Percentiles rank a stretch among this genome's conserved stretches.
Evolutionary conservation across 179 eudicot species (phyloP).

Genomic region (Amaranthus tricolor): DNA sequence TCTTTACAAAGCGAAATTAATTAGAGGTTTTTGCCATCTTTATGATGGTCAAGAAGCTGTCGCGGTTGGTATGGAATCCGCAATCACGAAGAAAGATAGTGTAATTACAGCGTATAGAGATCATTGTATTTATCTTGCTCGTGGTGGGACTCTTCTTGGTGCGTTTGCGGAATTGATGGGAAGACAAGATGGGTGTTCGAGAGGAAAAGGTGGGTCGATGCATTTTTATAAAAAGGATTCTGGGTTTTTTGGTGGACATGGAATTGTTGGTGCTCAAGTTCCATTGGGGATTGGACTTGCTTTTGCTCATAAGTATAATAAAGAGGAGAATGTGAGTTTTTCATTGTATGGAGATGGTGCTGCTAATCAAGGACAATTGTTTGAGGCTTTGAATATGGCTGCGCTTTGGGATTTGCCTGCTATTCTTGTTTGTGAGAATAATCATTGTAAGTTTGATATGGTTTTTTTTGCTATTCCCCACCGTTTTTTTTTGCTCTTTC

Average conservation of each 20-base stretch:
- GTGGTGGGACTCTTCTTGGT: slow-evolving; percentile 65
- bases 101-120: slow-evolving; percentile 88
- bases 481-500: background rate
- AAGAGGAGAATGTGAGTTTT: slow-evolving; percentile 76
- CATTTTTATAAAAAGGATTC: slow-evolving; percentile 75
- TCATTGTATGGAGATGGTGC: slow-evolving; percentile 96
- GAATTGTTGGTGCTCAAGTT: slow-evolving; percentile 90
- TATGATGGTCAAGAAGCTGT: slow-evolving; percentile 99
- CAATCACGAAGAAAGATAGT: slow-evolving; percentile 62
- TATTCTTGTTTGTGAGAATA: slow-evolving; percentile 85
- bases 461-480: background rate
- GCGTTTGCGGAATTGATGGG: slow-evolving; percentile 88
- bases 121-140: slow-evolving; percentile 70
- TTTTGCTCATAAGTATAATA: slow-evolving; percentile 84
- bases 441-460: slow-evolving; percentile 60
- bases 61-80: slow-evolving; percentile 88
- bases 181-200: slow-evolving; percentile 64
- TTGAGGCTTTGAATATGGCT: slow-evolving; percentile 94
- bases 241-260: slow-evolving; percentile 91
- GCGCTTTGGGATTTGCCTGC: slow-evolving; percentile 97
- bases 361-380: slow-evolving; percentile 91
- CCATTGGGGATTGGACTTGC: slow-evolving; percentile 89
- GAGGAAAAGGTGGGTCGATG: slow-evolving; percentile 96
- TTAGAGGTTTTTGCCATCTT: slow-evolving; percentile 89
- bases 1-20: slow-evolving; percentile 82